Evolutionary conservation across 768 basidiomycete genomes (phyloP).

Genomic region (Collybiopsis luxurians): DNA sequence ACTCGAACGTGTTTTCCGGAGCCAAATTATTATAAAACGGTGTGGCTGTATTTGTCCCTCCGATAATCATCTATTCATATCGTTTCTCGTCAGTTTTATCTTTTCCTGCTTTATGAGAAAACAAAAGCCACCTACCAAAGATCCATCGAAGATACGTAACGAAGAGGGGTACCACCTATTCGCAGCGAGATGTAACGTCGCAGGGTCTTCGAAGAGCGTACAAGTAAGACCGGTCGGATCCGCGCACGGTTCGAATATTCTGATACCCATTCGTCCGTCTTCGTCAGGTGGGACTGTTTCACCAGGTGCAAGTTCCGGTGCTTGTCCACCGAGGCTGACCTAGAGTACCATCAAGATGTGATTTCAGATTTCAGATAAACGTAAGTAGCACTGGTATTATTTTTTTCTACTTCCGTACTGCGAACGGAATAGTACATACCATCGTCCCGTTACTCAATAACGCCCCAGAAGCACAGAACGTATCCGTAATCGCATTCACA

Average conservation of each 20-base stretch:
- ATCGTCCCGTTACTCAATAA: constrained; percentile 57
- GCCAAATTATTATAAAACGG: constrained; percentile 20
- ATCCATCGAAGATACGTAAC: constrained; percentile 42
- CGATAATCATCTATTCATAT: constrained; percentile 29
- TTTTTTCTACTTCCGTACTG: too few species aligned
- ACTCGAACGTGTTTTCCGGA: constrained; percentile 43
- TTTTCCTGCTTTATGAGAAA: constrained; percentile 12
- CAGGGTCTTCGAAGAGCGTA: constrained; percentile 39
- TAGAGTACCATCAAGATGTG: background rate
- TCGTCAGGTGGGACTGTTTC: constrained; percentile 27
- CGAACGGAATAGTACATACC: constrained; percentile 27
- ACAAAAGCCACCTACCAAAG: constrained; percentile 40
- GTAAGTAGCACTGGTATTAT: too few species aligned
- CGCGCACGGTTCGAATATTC: constrained; percentile 22
- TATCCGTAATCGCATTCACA: constrained; percentile 55
- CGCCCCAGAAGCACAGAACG: constrained; percentile 54
- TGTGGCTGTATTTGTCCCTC: constrained; percentile 38
- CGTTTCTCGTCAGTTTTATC: background rate
- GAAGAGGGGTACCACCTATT: constrained; percentile 57
- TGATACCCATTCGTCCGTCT: constrained; percentile 22
- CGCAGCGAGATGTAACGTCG: constrained; percentile 45
- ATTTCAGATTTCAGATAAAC: background rate
- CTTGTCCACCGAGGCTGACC: constrained; percentile 50
- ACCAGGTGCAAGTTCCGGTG: constrained; percentile 34
- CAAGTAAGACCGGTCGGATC: constrained; percentile 19